phyloP scores from a whole-genome alignment of 2,329 filamentous ascomycete species.

The Trichophyton schoenleinii region DNA sequence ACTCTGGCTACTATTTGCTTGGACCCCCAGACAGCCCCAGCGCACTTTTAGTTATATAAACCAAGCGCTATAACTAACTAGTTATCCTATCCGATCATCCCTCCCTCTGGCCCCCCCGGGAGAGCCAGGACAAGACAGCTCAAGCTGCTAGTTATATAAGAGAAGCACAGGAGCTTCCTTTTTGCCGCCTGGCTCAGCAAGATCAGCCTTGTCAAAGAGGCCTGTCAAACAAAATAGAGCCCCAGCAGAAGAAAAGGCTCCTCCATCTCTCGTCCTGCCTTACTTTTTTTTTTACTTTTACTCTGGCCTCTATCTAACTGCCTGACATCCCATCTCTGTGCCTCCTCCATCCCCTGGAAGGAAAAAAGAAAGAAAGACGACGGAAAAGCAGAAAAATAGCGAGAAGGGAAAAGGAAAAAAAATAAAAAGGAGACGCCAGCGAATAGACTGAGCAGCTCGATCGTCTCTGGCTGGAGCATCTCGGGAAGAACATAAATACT shows the following conservation, averaged over 20 bases:
- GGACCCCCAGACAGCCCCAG: neutral
- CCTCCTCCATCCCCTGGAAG: neutral
- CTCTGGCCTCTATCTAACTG: neutral
- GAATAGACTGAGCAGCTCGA: neutral
- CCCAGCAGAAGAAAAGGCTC: neutral
- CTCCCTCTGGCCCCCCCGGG: too few relatives aligned
- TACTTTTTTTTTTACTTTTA: neutral
- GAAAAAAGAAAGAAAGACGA: neutral
- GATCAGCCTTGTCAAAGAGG: neutral
- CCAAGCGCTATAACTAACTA: too few relatives aligned
- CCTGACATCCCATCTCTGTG: neutral
- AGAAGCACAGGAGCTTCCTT: neutral
- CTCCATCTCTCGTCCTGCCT: too few relatives aligned
- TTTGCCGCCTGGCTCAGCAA: neutral
- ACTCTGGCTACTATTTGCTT: neutral
- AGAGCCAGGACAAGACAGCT: too few relatives aligned
- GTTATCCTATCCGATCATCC: too few relatives aligned
- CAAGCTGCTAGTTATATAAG: too few relatives aligned
- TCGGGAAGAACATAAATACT: neutral
- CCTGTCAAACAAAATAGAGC: neutral
- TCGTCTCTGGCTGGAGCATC: neutral
- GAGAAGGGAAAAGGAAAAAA: neutral
- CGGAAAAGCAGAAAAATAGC: neutral
- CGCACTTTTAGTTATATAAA: too few relatives aligned
- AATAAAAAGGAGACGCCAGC: neutral